A percentile compares a stretch with the other conserved stretches of the same genome.
These are phyloP conservation scores for Sisymbrium altissimum DNA, from an alignment of 345 rosid species.

Conservation along the genomic window DNA sequence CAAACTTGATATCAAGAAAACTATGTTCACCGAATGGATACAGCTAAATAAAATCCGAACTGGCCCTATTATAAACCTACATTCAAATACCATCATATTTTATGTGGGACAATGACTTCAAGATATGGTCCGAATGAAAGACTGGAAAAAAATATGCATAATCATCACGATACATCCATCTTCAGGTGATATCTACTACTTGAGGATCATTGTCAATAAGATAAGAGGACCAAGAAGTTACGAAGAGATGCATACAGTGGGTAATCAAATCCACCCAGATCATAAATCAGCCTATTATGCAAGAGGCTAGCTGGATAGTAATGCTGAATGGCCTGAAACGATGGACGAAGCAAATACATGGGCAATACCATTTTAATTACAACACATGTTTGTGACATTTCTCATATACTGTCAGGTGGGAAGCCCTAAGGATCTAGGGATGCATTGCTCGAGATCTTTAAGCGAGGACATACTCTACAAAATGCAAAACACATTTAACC, in stretches of 20 bases:
- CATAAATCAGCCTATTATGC: background rate
- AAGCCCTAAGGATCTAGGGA: background rate
- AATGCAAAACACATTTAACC: background rate
- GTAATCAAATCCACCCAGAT: background rate
- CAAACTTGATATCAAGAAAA: background rate
- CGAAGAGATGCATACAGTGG: background rate
- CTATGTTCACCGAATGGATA: background rate
- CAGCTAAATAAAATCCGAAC: too few relatives aligned
- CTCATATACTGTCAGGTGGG: background rate
- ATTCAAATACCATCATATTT: background rate
- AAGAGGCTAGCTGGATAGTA: background rate
- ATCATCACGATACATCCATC: background rate
- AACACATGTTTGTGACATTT: background rate
- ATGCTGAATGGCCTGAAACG: background rate
- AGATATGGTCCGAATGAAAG: background rate
- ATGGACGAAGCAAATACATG: background rate
- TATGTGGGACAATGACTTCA: background rate
- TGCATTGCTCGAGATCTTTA: background rate
- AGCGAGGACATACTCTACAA: background rate
- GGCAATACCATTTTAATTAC: background rate
- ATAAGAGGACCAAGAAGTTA: background rate
- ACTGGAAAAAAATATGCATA: background rate
- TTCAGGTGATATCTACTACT: background rate
- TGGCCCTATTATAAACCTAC: fast-evolving
- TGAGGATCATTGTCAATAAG: background rate